Evolutionary conservation across 139 green algal species (phyloP).

Genomic region (Tetradesmus lagerheimii): DNA sequence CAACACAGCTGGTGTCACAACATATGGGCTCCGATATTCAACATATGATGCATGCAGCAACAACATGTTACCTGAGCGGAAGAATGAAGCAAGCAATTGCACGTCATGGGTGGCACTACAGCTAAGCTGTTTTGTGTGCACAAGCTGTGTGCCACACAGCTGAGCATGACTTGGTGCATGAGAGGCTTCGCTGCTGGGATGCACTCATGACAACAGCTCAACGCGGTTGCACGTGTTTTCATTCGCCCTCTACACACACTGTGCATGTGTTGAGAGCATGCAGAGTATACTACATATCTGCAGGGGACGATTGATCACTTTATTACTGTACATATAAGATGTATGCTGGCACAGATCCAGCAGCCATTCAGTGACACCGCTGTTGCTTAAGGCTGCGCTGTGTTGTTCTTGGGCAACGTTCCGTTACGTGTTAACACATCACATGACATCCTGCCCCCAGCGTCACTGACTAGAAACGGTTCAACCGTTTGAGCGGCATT

Average conservation of each 20-base stretch:
- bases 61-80: background rate
- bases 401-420: too few species aligned
- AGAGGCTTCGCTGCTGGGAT: too few species aligned
- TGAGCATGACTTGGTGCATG: background rate
- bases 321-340: background rate
- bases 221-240: background rate
- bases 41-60: conserved; percentile 3
- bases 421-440: too few species aligned
- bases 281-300: background rate
- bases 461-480: too few species aligned
- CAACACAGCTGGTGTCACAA: background rate
- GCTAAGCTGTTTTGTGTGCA: background rate
- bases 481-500: too few species aligned
- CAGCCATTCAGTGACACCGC: too few species aligned
- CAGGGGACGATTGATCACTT: background rate
- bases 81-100: background rate
- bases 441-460: too few species aligned
- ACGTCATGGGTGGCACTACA: background rate
- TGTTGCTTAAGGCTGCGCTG: too few species aligned
- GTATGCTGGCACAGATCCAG: too few species aligned
- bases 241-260: background rate
- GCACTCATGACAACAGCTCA: background rate
- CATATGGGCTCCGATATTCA: background rate
- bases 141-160: background rate
- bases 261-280: background rate